Base-by-base conservation (phyloP, 495 filamentous ascomycete species). In the Friedmanniomyces simplex region DNA sequence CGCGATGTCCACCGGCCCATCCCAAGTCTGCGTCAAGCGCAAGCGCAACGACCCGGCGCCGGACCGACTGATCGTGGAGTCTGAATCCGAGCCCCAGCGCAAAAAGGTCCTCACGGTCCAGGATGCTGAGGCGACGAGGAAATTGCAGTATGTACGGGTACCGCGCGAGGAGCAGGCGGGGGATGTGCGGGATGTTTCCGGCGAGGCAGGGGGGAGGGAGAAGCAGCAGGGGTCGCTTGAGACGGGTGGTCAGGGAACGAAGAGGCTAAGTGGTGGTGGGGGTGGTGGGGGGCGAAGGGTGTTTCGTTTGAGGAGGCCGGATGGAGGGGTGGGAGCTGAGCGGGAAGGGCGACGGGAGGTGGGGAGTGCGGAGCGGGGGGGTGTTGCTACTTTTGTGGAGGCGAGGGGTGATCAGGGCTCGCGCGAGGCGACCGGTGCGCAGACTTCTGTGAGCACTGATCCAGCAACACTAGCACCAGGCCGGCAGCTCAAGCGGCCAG, bases 11-110 rank as follows among this genome's bases (percentile, higher is more conserved):
- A 14, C 49, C 7, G 49, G 26, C 2, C 59, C 55, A 24, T n/a
- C 42, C 22, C 32, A 45, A 18, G 32, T 62, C 2, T 32, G 22
- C 25, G 18, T 62, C 2, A 62, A 62, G 57, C 59, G 59, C 34
- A 62, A 62, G 56, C 26, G 43, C 11, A 21, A 52, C 42, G 59
- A 62, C 16, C 22, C 36, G 1, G 41, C 36, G 5, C 57, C 57
- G 4, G 56, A 62, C 22, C 21, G 7, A 7, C 50, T 62, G 14
- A 53, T 58, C 14, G 22, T 52, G 1, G 48, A 58, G 26, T 16
- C 54, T 14, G 14, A 16, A 8, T n/a, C 46, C 6, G 46, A 26
- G 20, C 21, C 11, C 49, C 25, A n/a, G 39, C 13, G 39, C 14
- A 52, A 52, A 25, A 32, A 22, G 49, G n/a, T 7, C 1, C 6